Evolutionary conservation across 768 basidiomycete species (phyloP).

Genomic region (Coprinopsis sp.): DNA sequence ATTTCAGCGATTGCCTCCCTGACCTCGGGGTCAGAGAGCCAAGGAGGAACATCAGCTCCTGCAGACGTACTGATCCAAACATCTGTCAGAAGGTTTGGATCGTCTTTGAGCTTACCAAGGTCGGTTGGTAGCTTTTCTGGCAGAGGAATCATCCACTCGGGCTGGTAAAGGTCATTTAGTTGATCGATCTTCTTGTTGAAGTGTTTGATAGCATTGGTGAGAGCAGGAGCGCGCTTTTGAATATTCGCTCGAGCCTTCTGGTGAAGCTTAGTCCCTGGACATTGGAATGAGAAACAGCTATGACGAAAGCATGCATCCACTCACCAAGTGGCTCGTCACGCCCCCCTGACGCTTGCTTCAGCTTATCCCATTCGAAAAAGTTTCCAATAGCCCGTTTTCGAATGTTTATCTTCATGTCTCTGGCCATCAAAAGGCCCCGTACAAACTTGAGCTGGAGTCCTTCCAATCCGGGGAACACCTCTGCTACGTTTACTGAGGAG

Average conservation of each 20-base stretch:
- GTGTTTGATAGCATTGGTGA: constrained; percentile 24
- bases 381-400: background rate
- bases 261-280: constrained; percentile 20
- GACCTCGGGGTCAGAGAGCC: too few relatives aligned
- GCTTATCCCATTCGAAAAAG: background rate
- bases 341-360: background rate
- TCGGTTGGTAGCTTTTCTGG: constrained; percentile 28
- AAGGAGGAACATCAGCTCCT: too few relatives aligned
- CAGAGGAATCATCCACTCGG: constrained; percentile 25
- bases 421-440: background rate
- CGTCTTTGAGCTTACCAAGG: constrained; percentile 20
- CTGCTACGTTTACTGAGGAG: background rate
- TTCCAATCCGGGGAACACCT: background rate
- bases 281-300: background rate
- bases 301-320: background rate
- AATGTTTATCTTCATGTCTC: background rate
- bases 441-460: background rate
- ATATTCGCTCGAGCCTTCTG: constrained; percentile 27
- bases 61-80: too few relatives aligned
- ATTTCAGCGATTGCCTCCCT: too few relatives aligned
- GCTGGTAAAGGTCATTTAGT: constrained; percentile 17
- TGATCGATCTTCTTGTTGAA: constrained; percentile 15
- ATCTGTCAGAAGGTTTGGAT: constrained; percentile 30
- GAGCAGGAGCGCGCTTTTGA: constrained; percentile 23
- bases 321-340: background rate